These are phyloP conservation scores for Tuber magnatum DNA, from an alignment of 495 filamentous ascomycete genomes.

Conservation along the genomic window DNA sequence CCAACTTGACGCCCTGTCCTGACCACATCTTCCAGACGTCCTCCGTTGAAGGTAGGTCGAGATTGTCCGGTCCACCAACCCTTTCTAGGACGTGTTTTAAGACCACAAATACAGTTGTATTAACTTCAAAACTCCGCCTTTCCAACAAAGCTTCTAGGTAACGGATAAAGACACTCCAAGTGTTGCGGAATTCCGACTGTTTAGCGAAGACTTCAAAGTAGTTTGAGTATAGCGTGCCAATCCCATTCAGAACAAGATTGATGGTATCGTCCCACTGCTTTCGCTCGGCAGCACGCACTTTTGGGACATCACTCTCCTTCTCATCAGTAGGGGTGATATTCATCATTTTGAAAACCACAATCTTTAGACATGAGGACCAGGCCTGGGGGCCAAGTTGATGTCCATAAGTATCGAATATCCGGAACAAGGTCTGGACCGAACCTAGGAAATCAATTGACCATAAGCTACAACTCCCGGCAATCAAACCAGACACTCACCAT, in stretches of 20 bases:
- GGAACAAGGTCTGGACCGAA: conserved; percentile 78
- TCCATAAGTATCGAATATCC: conserved; percentile 86
- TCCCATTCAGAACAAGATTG: conserved; percentile 40
- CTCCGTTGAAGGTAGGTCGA: conserved; percentile 54
- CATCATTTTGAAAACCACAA: conserved; percentile 70
- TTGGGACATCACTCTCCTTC: conserved; percentile 5
- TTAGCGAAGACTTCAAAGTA: conserved; percentile 41
- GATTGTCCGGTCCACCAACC: conserved; percentile 44
- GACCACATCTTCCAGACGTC: conserved; percentile 67
- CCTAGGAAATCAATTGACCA: conserved; percentile 39
- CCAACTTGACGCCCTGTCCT: conserved; percentile 36
- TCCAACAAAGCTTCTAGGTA: conserved; percentile 58
- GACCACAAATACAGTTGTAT: conserved; percentile 62
- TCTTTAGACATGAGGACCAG: conserved; percentile 75
- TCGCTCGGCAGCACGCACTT: conserved; percentile 33
- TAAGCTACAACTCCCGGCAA: conserved; percentile 6
- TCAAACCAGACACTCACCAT: conserved; percentile 50
- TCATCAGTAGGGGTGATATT: conserved; percentile 44
- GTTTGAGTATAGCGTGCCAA: conserved; percentile 41
- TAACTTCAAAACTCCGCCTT: conserved; percentile 59
- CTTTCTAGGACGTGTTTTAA: conserved; percentile 60
- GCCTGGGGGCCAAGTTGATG: conserved; percentile 69
- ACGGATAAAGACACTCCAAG: conserved; percentile 62
- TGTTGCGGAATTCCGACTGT: conserved; percentile 42
- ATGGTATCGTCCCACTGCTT: conserved; percentile 41